A percentile compares a stretch with the other conserved stretches of the same genome.
phyloP scores from a whole-genome alignment of 164 flowering plant species.

The Aristolochia californica region DNA sequence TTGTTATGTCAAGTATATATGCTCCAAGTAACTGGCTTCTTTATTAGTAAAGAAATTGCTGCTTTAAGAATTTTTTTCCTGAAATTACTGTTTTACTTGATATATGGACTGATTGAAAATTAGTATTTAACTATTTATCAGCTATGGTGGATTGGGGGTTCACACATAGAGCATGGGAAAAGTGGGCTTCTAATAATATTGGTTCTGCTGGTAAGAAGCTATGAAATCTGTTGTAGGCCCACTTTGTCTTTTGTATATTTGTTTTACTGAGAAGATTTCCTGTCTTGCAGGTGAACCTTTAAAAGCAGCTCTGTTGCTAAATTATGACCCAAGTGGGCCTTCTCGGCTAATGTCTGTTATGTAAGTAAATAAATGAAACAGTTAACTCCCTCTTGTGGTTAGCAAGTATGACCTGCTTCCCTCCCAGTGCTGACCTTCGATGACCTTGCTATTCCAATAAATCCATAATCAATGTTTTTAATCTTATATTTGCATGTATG shows the following conservation, averaged over 20 bases:
- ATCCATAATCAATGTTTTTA: too few relatives aligned
- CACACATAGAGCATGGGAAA: slow-evolving; percentile 61
- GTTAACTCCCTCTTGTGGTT: background rate
- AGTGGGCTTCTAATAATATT: slow-evolving; percentile 56
- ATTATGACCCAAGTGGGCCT: slow-evolving; percentile 78
- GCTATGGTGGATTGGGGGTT: slow-evolving; percentile 51
- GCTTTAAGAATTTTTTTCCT: background rate
- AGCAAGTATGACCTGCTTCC: background rate
- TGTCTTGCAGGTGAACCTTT: slow-evolving; percentile 50
- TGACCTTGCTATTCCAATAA: background rate
- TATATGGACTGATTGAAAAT: slow-evolving; percentile 1
- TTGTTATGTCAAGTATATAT: background rate
- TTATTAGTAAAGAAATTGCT: background rate
- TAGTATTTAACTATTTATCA: background rate
- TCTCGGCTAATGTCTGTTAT: slow-evolving; percentile 72
- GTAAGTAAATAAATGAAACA: slow-evolving; percentile 21
- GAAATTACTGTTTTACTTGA: background rate
- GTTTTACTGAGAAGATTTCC: background rate
- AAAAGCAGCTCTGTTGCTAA: slow-evolving; percentile 76
- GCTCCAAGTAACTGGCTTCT: background rate
- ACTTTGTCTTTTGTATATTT: background rate
- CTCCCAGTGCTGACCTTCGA: background rate
- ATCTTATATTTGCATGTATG: too few relatives aligned
- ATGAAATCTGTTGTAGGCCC: background rate
- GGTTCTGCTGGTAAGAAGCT: slow-evolving; percentile 53